phyloP scores from a whole-genome alignment of 1,139 yeast species.

The Scheffersomyces quercinus region DNA sequence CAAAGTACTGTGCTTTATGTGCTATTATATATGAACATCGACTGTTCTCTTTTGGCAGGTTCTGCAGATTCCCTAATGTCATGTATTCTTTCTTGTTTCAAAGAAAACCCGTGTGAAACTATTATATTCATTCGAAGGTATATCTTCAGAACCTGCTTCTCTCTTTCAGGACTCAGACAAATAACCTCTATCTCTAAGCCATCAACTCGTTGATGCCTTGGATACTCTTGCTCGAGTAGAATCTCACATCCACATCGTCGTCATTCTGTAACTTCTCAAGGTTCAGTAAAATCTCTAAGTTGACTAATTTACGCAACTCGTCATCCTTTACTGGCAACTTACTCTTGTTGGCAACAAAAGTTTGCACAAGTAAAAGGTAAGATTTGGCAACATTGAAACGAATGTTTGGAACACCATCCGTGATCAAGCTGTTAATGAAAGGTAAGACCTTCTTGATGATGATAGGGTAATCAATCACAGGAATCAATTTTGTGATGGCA shows the following conservation, averaged over 20 bases:
- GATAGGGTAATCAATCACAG: constrained; percentile 60
- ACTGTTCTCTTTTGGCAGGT: no score
- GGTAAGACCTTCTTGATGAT: constrained; percentile 73
- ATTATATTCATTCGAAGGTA: no score
- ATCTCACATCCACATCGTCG: constrained; percentile 86
- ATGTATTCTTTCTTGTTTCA: no score
- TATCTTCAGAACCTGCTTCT: no score
- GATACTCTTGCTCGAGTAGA: constrained; percentile 69
- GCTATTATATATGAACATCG: no score
- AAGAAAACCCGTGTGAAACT: no score
- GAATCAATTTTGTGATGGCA: constrained; percentile 78
- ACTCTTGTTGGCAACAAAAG: constrained; percentile 34
- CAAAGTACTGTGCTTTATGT: no score
- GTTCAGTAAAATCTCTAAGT: constrained; percentile 59
- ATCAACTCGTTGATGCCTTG: constrained; percentile 33
- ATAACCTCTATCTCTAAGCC: constrained; percentile 1
- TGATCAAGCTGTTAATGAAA: constrained; percentile 67
- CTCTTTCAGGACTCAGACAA: no score
- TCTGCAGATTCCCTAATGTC: no score
- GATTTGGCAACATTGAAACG: constrained; percentile 94
- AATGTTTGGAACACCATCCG: constrained; percentile 90
- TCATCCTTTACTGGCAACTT: constrained; percentile 16
- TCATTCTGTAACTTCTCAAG: constrained; percentile 69
- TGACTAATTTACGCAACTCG: constrained; percentile 44
- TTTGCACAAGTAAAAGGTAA: constrained; percentile 59